Percentiles rank a stretch among this genome's conserved stretches.
Conservation (phyloP, 768 basidiomycete genomes). For the Daedaleopsis sinensis region DNA sequence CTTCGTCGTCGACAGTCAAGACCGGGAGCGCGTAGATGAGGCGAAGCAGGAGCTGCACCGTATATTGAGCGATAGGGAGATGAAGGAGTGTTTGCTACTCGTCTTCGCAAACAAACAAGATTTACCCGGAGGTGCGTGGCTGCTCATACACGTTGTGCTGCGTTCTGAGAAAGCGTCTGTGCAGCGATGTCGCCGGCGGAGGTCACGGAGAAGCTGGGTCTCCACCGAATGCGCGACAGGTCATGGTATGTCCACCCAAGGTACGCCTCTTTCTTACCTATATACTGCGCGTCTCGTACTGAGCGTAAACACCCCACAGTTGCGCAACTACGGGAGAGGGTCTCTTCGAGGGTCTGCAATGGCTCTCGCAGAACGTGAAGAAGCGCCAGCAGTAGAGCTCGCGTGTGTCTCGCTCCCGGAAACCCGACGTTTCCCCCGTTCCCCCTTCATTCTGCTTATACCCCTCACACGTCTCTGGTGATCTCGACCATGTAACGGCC, state of each 20-base stretch:
- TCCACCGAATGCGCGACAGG: slow-evolving; percentile 94
- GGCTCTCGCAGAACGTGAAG: slow-evolving; percentile 97
- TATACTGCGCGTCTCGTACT: slow-evolving; percentile 1
- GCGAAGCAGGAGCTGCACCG: slow-evolving; percentile 94
- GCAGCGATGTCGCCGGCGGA: slow-evolving; percentile 99
- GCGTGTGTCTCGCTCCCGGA: slow-evolving; percentile 25
- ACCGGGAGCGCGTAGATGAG: slow-evolving; percentile 94
- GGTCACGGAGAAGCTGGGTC: slow-evolving; percentile 94
- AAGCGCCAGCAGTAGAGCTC: slow-evolving; percentile 72
- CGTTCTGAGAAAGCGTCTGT: background rate
- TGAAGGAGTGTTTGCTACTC: slow-evolving; percentile 95
- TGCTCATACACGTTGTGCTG: background rate
- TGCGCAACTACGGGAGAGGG: slow-evolving; percentile 97
- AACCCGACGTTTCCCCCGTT: slow-evolving; percentile 22
- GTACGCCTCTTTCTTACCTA: slow-evolving; percentile 43
- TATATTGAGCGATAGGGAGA: slow-evolving; percentile 95
- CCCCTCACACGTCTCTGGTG: slow-evolving; percentile 28
- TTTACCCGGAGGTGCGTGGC: slow-evolving; percentile 83
- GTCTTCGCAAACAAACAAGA: slow-evolving; percentile 99
- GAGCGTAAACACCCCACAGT: slow-evolving; percentile 43
- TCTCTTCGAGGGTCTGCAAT: slow-evolving; percentile 94
- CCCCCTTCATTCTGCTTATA: slow-evolving; percentile 32
- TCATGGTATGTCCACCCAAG: slow-evolving; percentile 99
- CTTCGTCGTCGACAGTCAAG: slow-evolving; percentile 97
- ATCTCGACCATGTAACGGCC: slow-evolving; percentile 33